These are phyloP conservation scores for Deakozyma indianensis DNA, from an alignment of 805 yeast species.

Conservation along the genomic window DNA sequence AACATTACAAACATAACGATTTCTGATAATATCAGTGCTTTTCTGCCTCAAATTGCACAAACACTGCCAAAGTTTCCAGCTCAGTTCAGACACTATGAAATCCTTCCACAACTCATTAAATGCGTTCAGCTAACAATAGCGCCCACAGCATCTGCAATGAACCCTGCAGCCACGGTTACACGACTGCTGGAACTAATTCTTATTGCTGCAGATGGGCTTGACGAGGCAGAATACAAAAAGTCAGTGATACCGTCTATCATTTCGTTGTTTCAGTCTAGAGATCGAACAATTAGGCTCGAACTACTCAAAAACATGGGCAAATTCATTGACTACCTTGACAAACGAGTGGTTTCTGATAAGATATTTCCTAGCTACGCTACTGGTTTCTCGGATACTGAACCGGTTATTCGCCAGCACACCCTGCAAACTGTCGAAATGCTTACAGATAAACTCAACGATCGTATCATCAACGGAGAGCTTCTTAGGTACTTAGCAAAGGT, in stretches of 20 bases:
- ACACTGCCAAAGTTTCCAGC: constrained; percentile 28
- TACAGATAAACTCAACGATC: constrained; percentile 50
- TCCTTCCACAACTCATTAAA: constrained; percentile 56
- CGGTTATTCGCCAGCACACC: constrained; percentile 68
- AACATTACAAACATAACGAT: neutral
- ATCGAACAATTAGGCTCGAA: constrained; percentile 65
- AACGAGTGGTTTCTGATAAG: constrained; percentile 50
- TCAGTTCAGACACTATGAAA: constrained; percentile 40
- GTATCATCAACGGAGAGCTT: constrained; percentile 78
- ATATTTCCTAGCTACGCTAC: constrained; percentile 56
- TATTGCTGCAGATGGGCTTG: neutral
- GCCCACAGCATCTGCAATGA: neutral
- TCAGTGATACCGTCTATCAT: constrained; percentile 49
- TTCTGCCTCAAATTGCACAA: constrained; percentile 5
- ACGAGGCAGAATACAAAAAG: constrained; percentile 24
- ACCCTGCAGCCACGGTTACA: neutral
- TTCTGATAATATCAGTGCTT: neutral
- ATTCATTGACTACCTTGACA: constrained; percentile 35
- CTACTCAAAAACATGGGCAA: constrained; percentile 49
- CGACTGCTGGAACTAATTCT: neutral
- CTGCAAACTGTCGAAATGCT: constrained; percentile 47
- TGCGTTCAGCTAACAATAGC: constrained; percentile 15
- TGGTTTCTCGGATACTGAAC: constrained; percentile 78
- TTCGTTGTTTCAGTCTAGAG: constrained; percentile 47
- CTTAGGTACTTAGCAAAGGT: constrained; percentile 68